Base-by-base conservation (phyloP, 2,329 filamentous ascomycete genomes). In the Botrytis deweyae region DNA sequence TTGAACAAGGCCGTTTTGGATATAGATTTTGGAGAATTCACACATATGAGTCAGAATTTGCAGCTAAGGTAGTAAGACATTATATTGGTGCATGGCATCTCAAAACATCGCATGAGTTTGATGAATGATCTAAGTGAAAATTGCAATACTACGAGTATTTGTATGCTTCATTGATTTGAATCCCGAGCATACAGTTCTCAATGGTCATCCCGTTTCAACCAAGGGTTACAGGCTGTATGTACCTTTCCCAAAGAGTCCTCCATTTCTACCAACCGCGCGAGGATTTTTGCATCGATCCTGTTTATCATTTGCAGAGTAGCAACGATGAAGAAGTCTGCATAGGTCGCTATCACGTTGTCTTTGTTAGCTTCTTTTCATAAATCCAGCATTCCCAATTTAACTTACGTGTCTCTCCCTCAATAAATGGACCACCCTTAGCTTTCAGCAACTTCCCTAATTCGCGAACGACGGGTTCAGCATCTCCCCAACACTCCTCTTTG, bases 311-410 rank as follows among this genome's bases (percentile, higher is more conserved):
- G 80, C 73, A 90, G 75, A 49, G 83, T 82, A 1, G 83, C 84
- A 0, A 85, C 85, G 78, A 89, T 86, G 3, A 89, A 83, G 72
- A 92, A 88, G 79, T 90, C 89, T 6, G 86, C 86, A 79, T 88
- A 91, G 55, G 84, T 84, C 6, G 85, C 82, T 74, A 61, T 55
- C 8, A 36, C 5, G 29, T 62, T 74, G 29, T 72, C 62, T 18
- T n/a, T 62, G 6, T 72, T 20, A 69, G 64, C 44, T 16, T 22
- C 4, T 25, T 18, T 69, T 69, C 18, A 18, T 33, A 12, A 1
- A 18, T 58, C 14, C 49, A 33, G 3, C 4, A 25, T 33, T 69
- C 7, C 7, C 33, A 38, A 29, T 22, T 36, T 29, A 40, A 77
- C 76, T 70, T 63, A 80, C 76, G 71, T 52, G 84, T 85, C 65